Conservation (phyloP, 2,329 filamentous ascomycete genomes). For the Gremmenia infestans region DNA sequence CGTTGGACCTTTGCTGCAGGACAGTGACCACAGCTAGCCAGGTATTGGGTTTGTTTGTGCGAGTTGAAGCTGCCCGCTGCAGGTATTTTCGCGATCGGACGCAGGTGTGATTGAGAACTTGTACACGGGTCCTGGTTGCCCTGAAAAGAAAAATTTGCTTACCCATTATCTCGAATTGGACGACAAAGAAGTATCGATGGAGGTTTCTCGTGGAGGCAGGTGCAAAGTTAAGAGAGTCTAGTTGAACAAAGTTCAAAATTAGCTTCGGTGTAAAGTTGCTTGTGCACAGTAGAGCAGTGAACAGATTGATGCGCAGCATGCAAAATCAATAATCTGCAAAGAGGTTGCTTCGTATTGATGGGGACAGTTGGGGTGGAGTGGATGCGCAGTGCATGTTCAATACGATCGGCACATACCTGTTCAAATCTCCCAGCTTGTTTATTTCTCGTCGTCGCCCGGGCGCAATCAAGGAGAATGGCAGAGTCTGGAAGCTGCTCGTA, state of each 20-base stretch:
- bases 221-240: conserved; percentile 16
- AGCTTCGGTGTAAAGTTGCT: conserved; percentile 16
- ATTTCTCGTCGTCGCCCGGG: conserved; percentile 6
- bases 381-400: conserved; percentile 20
- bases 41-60: conserved; percentile 2
- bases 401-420: conserved; percentile 25
- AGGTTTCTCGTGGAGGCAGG: conserved; percentile 25
- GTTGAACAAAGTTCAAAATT: conserved; percentile 13
- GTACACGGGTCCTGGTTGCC: conserved; percentile 9
- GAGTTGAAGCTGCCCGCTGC: conserved; percentile 5
- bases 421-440: conserved; percentile 13
- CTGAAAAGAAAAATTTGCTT: conserved; percentile 28
- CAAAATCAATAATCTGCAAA: conserved; percentile 2
- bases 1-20: conserved; percentile 5
- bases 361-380: conserved; percentile 8
- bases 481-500: not conserved
- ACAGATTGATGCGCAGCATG: conserved; percentile 4
- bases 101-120: not conserved
- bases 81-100: conserved; percentile 4
- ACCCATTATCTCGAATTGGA: conserved; percentile 29
- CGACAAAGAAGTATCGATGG: conserved; percentile 28
- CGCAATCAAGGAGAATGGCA: conserved; percentile 12
- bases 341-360: conserved; percentile 13
- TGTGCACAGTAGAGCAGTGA: not conserved
- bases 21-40: conserved; percentile 3